Conservation (phyloP, 495 filamentous ascomycete species). For the Xylaria acuta region DNA sequence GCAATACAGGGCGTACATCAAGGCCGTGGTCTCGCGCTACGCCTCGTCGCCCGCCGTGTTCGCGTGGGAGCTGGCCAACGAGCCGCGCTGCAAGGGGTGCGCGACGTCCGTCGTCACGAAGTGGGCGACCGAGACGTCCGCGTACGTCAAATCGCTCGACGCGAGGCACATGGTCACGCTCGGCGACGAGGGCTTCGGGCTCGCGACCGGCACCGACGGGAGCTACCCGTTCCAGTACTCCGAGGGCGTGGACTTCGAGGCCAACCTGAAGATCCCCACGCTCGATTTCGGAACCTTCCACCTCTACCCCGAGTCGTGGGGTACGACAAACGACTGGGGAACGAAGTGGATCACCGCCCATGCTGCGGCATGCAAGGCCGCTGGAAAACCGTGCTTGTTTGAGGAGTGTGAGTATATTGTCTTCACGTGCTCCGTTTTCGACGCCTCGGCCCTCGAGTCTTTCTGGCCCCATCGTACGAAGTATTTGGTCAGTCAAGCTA, state of each 20-base stretch:
- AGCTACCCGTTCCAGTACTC: conserved; percentile 64
- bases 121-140: conserved; percentile 56
- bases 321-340: conserved; percentile 51
- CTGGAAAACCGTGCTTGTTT: conserved; percentile 69
- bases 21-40: conserved; percentile 57
- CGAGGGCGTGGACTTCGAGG: conserved; percentile 70
- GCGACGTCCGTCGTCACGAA: conserved; percentile 45
- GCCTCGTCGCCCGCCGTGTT: conserved; percentile 55
- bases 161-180: conserved; percentile 58
- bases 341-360: conserved; percentile 66
- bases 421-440: not conserved
- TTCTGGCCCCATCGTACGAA: not conserved
- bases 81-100: conserved; percentile 57
- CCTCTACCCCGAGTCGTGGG: conserved; percentile 64
- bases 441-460: not conserved
- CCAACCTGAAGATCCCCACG: conserved; percentile 60
- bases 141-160: conserved; percentile 60
- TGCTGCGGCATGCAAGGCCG: conserved; percentile 58
- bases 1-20: conserved; percentile 60
- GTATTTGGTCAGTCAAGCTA: conserved; percentile 39
- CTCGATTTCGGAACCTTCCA: conserved; percentile 75
- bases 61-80: conserved; percentile 64
- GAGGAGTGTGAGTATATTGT: conserved; percentile 66
- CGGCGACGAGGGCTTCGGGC: conserved; percentile 60
- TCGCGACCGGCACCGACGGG: conserved; percentile 51